These are phyloP conservation scores for Sclerospora graminicola DNA, from an alignment of 352 stramenopile genomes.

Conservation along the genomic window DNA sequence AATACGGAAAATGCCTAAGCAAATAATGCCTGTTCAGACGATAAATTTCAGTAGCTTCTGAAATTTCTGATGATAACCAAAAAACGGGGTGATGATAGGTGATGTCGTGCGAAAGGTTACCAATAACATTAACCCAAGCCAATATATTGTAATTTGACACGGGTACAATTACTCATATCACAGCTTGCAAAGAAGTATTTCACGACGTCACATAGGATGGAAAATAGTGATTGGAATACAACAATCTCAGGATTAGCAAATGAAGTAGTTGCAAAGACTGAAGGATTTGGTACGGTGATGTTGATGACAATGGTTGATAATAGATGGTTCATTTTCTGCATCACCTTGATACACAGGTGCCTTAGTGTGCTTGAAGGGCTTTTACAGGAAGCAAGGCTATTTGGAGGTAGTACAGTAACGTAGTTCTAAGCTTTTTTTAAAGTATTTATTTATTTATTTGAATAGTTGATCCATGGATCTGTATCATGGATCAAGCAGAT, in stretches of 20 bases:
- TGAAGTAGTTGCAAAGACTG: not conserved
- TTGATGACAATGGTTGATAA: not conserved
- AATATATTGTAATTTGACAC: conserved; percentile 1
- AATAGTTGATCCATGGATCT: too few relatives aligned
- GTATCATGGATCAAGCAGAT: too few relatives aligned
- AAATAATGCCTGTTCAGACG: not conserved
- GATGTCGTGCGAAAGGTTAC: not conserved
- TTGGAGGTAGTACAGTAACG: too few relatives aligned
- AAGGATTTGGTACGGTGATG: not conserved
- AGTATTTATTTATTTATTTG: too few relatives aligned
- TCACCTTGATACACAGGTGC: too few relatives aligned
- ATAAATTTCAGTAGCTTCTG: not conserved
- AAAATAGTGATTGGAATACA: too few relatives aligned
- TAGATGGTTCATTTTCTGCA: conserved; percentile 1
- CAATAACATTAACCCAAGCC: not conserved
- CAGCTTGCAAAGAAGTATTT: not conserved
- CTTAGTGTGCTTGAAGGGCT: too few relatives aligned
- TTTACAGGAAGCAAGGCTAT: too few relatives aligned
- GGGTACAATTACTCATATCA: not conserved
- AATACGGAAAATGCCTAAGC: not conserved
- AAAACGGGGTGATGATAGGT: not conserved
- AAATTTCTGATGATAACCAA: not conserved
- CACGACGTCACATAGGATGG: not conserved
- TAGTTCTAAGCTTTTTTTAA: too few relatives aligned
- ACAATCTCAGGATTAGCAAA: not conserved